Conservation (phyloP, 805 yeast genomes). For the Monosporozyma unispora region DNA sequence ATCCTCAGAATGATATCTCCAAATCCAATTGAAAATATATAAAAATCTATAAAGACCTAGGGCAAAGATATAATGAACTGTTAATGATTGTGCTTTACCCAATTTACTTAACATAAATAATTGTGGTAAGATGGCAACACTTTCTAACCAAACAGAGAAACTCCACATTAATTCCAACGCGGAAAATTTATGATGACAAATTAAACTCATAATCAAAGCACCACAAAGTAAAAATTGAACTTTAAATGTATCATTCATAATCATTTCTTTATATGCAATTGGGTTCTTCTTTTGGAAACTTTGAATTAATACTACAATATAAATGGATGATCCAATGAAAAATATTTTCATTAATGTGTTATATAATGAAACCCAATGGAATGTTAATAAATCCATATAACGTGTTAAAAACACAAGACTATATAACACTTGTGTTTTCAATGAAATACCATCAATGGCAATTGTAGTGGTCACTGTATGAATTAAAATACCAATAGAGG, state of each 20-base stretch:
- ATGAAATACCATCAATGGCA: conserved; percentile 75
- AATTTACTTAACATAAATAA: conserved; percentile 80
- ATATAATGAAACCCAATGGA: conserved; percentile 56
- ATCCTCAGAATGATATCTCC: conserved; percentile 60
- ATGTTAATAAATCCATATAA: conserved; percentile 48
- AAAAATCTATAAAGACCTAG: conserved; percentile 83
- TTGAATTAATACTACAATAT: conserved; percentile 66
- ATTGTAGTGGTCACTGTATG: conserved; percentile 55
- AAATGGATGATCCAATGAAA: conserved; percentile 66
- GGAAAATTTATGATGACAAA: conserved; percentile 60
- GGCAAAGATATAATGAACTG: conserved; percentile 89
- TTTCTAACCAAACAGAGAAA: conserved; percentile 86
- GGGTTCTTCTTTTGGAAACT: conserved; percentile 37
- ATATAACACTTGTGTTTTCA: conserved; percentile 80
- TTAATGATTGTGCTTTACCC: conserved; percentile 80
- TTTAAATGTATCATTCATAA: conserved; percentile 66
- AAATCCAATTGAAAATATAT: conserved; percentile 92
- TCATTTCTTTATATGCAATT: conserved; percentile 43
- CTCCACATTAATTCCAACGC: conserved; percentile 69
- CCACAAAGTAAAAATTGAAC: conserved; percentile 62
- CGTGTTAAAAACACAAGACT: conserved; percentile 63
- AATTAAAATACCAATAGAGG: conserved; percentile 66
- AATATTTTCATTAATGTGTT: conserved; percentile 74
- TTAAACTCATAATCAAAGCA: conserved; percentile 45
- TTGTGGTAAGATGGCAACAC: conserved; percentile 89